Conservation (phyloP, 2,329 filamentous ascomycete genomes). For the Microdochium paspali region DNA sequence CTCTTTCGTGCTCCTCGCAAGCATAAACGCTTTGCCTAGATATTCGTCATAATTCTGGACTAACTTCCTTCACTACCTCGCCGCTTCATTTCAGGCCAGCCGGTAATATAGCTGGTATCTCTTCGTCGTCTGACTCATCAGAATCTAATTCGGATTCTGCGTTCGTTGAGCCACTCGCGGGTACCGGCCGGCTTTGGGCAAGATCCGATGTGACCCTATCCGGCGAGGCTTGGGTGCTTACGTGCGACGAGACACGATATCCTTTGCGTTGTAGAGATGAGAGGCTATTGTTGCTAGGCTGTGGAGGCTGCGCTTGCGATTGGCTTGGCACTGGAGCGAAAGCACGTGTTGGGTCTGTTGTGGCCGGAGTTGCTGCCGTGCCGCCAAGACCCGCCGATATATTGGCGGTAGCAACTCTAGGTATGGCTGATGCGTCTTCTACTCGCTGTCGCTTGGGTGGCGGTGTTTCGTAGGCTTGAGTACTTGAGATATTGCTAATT, state of each 20-base stretch:
- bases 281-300: constrained; percentile 10
- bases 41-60: too few species aligned
- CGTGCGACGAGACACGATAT: constrained; percentile 18
- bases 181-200: neutral
- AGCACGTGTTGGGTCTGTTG: constrained; percentile 10
- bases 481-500: constrained; percentile 6
- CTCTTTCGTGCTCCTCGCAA: too few species aligned
- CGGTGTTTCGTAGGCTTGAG: constrained; percentile 9
- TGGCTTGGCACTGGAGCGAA: constrained; percentile 1
- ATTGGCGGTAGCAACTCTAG: constrained; percentile 13
- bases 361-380: constrained; percentile 15
- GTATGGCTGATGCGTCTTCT: constrained; percentile 9
- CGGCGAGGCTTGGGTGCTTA: neutral
- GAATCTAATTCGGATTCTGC: constrained; percentile 1
- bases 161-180: neutral
- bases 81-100: constrained; percentile 4
- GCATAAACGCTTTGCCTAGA: too few species aligned
- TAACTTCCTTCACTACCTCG: neutral
- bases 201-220: neutral
- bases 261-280: constrained; percentile 17
- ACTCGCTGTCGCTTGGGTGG: constrained; percentile 16
- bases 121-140: constrained; percentile 12
- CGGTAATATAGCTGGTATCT: constrained; percentile 17
- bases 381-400: constrained; percentile 15
- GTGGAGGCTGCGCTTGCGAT: constrained; percentile 1